Evolutionary conservation across 345 rosid genomes (phyloP).

Genomic region (Syzygium jambos): DNA sequence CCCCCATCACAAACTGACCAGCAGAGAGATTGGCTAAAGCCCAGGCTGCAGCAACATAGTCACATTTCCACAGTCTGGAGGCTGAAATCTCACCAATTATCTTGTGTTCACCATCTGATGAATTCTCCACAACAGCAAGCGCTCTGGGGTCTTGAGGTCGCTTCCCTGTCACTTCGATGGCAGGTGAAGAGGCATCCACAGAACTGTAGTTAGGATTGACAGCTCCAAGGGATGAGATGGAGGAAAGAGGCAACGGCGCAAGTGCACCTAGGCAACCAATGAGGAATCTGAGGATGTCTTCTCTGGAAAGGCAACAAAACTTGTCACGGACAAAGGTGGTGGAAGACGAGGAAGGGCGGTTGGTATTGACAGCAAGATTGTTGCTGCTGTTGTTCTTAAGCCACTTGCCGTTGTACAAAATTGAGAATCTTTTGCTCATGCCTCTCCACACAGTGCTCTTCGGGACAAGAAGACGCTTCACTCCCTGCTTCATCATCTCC

Average conservation of each 20-base stretch:
- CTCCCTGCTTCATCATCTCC: constrained; percentile 99
- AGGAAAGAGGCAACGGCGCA: constrained; percentile 87
- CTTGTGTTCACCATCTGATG: constrained; percentile 44
- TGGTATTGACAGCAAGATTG: constrained; percentile 27
- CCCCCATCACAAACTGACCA: constrained; percentile 96
- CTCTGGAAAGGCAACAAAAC: constrained; percentile 94
- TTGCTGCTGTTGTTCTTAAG: constrained; percentile 70
- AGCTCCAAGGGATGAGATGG: constrained; percentile 65
- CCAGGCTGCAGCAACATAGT: constrained; percentile 91
- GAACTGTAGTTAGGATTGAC: constrained; percentile 49
- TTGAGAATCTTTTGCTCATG: constrained; percentile 91
- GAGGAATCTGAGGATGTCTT: constrained; percentile 84
- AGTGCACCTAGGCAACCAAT: constrained; percentile 97
- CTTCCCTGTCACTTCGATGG: constrained; percentile 45
- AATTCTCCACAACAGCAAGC: constrained; percentile 60
- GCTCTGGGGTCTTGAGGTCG: constrained; percentile 70
- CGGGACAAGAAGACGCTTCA: constrained; percentile 75
- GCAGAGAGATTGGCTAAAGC: constrained; percentile 84
- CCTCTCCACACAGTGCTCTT: constrained; percentile 83
- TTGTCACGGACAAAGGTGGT: constrained; percentile 42
- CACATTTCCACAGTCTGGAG: constrained; percentile 91
- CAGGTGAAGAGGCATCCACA: constrained; percentile 67
- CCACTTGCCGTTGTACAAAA: constrained; percentile 82
- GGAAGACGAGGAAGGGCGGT: constrained; percentile 57
- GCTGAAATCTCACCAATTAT: constrained; percentile 95